Evolutionary conservation across 2,329 filamentous ascomycete genomes (phyloP).

Genomic region (Mycosphaerella sp.): DNA sequence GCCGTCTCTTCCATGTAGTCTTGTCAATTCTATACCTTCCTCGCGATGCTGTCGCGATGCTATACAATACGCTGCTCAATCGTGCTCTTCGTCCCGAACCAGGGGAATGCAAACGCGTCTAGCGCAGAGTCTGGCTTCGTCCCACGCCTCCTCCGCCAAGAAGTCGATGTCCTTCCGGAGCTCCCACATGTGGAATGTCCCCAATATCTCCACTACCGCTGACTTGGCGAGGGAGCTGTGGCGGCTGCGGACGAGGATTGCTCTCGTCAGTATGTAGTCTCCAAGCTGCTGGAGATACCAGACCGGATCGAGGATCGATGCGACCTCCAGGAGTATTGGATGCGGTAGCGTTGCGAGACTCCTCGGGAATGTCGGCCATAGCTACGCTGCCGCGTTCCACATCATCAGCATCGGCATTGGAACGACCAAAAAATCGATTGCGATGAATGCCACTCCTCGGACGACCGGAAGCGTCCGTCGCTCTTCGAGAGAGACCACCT

Average conservation of each 20-base stretch:
- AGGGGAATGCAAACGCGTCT: no score
- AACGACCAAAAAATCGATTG: slow-evolving; percentile 57
- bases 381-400: slow-evolving; percentile 28
- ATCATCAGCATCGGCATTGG: slow-evolving; percentile 25
- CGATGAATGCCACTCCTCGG: slow-evolving; percentile 42
- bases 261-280: slow-evolving; percentile 28
- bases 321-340: slow-evolving; percentile 11
- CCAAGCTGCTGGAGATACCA: slow-evolving; percentile 31
- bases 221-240: slow-evolving; percentile 18
- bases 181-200: slow-evolving; percentile 11
- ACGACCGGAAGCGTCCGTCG: slow-evolving; percentile 24
- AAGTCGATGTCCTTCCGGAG: slow-evolving; percentile 16
- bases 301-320: slow-evolving; percentile 31
- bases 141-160: slow-evolving; percentile 1
- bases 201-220: slow-evolving; percentile 16
- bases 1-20: background rate
- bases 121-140: slow-evolving; percentile 21
- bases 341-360: slow-evolving; percentile 9
- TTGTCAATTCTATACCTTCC: background rate
- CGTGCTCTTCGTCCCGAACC: background rate
- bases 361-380: slow-evolving; percentile 36
- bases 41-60: background rate
- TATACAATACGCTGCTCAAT: background rate
- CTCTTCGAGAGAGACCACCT: slow-evolving; percentile 27
- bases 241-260: slow-evolving; percentile 22